Base-by-base conservation (phyloP, 2,329 filamentous ascomycete species). In the Phyllosticta citrichinensis region DNA sequence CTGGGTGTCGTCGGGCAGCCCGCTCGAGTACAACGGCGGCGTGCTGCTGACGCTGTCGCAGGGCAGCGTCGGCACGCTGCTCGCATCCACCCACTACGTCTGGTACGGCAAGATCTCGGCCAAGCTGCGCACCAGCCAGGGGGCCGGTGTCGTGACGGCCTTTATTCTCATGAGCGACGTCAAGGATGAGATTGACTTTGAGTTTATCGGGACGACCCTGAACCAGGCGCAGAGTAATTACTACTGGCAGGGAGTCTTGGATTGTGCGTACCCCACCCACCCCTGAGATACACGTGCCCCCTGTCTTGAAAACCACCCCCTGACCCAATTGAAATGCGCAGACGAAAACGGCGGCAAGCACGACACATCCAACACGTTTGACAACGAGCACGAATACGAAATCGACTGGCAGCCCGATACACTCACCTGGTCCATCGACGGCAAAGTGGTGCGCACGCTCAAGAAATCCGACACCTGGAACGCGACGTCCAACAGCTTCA, bases 181-280 rank as follows among this genome's bases (percentile, higher is more conserved):
- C 70, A 96, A 97, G 81, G 94, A 99, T 71, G 94, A 99, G 76
- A 96, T 99, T 69, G 94, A 99, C 77, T 97, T 91, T 73, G 94
- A 99, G 74, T 97, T 88, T 73, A 83, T 99, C 60, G 94, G 94
- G 66, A 83, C 83, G 53, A 89, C 97, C 70, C 79, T 96, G 64
- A 71, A 79, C 55, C 83, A 81, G 64, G 89, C 88, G 19, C 92
- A 99, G 79, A 94, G 91, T 72, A 99, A 99, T 79, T 99, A 86
- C 80, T 99, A 97, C 77, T 97, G 88, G 78, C 92, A 97, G 77
- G 94, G 94, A 70, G 87, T 97, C 65, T 87, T 90, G 50, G 82
- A 93, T 74, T 97, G 91, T 96, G 80, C 80, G 89, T 78, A 30
- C 12, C 17, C 61, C 22, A 22, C 3, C 22, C 22, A 22, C 22